A percentile compares a stretch with the other conserved stretches of the same genome.
These are phyloP conservation scores for Teunomyces lycoperdinae DNA, from an alignment of 805 yeast species.

Conservation along the genomic window DNA sequence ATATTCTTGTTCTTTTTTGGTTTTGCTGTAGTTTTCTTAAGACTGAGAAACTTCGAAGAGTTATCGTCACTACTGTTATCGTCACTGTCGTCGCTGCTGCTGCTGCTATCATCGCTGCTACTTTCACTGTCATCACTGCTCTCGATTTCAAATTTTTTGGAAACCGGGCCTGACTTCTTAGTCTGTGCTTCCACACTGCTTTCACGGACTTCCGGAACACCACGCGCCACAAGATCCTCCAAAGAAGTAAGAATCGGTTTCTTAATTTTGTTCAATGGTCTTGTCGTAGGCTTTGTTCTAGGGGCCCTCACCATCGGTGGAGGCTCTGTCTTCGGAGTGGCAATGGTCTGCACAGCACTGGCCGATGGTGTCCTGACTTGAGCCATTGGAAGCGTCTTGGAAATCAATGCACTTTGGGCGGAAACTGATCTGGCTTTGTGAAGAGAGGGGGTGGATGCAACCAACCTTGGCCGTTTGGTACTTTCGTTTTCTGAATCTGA, in stretches of 20 bases:
- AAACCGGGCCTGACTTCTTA: not conserved
- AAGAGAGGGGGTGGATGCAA: conserved; percentile 8
- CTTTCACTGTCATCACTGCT: conserved; percentile 8
- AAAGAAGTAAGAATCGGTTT: conserved; percentile 48
- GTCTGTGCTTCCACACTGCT: not conserved
- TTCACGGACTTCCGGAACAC: conserved; percentile 66
- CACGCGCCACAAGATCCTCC: conserved; percentile 59
- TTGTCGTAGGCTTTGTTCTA: not conserved
- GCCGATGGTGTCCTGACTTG: not conserved
- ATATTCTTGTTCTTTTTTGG: conserved; percentile 17
- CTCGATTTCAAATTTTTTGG: not conserved
- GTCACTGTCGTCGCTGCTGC: conserved; percentile 13
- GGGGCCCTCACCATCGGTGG: conserved; percentile 1
- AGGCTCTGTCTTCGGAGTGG: conserved; percentile 1
- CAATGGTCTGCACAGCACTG: not conserved
- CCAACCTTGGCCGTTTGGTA: conserved; percentile 20
- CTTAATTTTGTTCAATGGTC: conserved; percentile 9
- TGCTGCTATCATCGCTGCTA: conserved; percentile 15
- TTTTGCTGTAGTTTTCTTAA: conserved; percentile 17
- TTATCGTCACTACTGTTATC: conserved; percentile 9
- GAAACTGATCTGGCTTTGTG: conserved; percentile 9
- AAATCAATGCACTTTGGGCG: not conserved
- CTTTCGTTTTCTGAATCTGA: conserved; percentile 18
- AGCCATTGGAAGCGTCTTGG: not conserved
- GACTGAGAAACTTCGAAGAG: conserved; percentile 21